Conservation (phyloP, 306 rosid species). For the Pterocarpus santalinus region DNA sequence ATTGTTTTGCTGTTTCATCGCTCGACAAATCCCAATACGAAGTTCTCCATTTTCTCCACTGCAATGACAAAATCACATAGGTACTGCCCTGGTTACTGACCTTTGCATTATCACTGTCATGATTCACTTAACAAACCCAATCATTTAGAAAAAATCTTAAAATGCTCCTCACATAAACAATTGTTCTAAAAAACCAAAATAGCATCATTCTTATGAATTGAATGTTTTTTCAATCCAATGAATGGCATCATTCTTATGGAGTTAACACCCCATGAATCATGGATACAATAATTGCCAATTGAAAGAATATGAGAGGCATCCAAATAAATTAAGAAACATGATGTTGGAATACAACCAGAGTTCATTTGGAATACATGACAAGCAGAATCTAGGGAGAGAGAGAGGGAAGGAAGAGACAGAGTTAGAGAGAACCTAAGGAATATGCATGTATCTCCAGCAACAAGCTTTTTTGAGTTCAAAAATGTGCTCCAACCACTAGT, state of each 20-base stretch:
- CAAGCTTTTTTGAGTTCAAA: conserved; percentile 67
- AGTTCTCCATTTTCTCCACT: conserved; percentile 73
- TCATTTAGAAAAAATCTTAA: background rate
- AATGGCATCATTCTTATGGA: background rate
- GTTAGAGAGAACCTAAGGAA: conserved; percentile 63
- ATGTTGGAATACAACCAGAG: background rate
- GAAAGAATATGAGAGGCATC: background rate
- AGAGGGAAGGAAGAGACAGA: conserved; percentile 2
- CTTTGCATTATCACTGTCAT: background rate
- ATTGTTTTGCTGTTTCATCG: conserved; percentile 36
- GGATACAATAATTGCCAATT: background rate
- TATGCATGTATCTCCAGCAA: conserved; percentile 73
- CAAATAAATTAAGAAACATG: background rate
- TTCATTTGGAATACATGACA: background rate
- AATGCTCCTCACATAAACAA: conserved; percentile 7
- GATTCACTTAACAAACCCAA: background rate
- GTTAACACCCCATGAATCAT: background rate
- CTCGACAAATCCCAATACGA: conserved; percentile 66
- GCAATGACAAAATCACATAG: conserved; percentile 30
- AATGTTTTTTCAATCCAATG: background rate
- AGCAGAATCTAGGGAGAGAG: background rate
- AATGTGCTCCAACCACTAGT: conserved; percentile 85
- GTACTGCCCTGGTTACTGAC: conserved; percentile 1
- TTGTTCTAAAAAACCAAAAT: background rate
- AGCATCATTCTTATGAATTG: background rate